Base-by-base conservation (phyloP, 176 grass and related monocot genomes). In the Bonia amplexicaulis region DNA sequence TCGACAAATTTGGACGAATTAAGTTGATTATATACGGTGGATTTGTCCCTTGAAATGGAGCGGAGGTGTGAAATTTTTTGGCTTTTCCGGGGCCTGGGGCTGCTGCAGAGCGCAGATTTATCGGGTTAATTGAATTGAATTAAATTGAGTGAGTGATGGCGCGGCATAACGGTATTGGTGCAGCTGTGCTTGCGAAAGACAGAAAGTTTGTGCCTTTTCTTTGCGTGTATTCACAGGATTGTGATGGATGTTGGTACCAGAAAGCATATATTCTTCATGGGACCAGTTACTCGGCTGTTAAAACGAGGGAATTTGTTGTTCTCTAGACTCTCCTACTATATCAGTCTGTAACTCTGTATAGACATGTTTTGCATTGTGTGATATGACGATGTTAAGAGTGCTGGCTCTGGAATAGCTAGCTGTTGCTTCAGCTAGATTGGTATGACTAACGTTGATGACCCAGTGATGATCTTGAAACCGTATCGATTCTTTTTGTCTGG, bases 401-500 rank as follows among this genome's bases (percentile, higher is more conserved):
- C 14, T 47, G 58, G 23, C 3, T 77, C 16, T 19, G 41, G 22
- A 72, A 59, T 66, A 82, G 48, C 25, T 78, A 15, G 7, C 5
- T 64, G 20, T 2, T 73, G 27, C 47, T 53, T 78, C 9, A 48
- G 37, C 8, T 59, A 26, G 54, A 71, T 77, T 31, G 39, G 10
- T 40, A 71, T 26, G 26, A 22, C 39, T 41, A 73, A 57, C 5
- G 8, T 77, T 73, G 44, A 20, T 86, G 52, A 33, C 0, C 0
- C 1, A 3, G 5, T 7, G 12, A 59, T 76, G 78, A 77, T 71
- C 66, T 45, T 16, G 6, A 76, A 71, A 80, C 49, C 7, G 1
- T 22, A 27, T 19, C 3, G 57, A 63, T 78, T 86, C 73, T 8
- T 60, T 83, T 22, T 84, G 76, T 42, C 60, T 74, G 68, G 73